Percentiles rank a stretch among this genome's conserved stretches.
Conservation (phyloP, 1,139 yeast species). For the Magnusiomyces ingens region DNA sequence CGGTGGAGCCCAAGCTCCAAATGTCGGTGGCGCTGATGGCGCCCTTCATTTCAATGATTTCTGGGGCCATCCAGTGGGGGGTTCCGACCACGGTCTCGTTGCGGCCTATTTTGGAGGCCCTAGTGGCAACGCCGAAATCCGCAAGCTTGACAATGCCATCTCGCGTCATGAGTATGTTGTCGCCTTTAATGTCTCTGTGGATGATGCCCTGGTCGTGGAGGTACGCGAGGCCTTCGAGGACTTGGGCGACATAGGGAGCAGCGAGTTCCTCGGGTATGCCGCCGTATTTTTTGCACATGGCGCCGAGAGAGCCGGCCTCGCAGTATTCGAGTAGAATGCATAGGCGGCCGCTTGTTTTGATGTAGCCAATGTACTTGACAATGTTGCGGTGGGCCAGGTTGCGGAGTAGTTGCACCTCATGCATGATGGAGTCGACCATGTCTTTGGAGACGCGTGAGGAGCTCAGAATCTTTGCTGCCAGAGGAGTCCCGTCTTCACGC, state of each 20-base stretch:
- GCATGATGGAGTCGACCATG: conserved; percentile 35
- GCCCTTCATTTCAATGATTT: conserved; percentile 70
- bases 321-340: conserved; percentile 75
- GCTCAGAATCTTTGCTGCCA: conserved; percentile 79
- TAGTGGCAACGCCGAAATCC: conserved; percentile 74
- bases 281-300: conserved; percentile 51
- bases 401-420: conserved; percentile 46
- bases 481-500: conserved; percentile 61
- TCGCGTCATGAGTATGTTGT: conserved; percentile 59
- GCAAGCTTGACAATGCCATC: conserved; percentile 61
- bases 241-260: conserved; percentile 57
- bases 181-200: conserved; percentile 75
- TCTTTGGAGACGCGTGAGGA: conserved; percentile 38
- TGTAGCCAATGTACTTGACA: conserved; percentile 85
- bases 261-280: conserved; percentile 54
- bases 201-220: conserved; percentile 67
- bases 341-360: conserved; percentile 57
- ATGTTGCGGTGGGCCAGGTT: conserved; percentile 83
- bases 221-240: conserved; percentile 63
- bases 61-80: conserved; percentile 89
- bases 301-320: conserved; percentile 77
- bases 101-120: conserved; percentile 20
- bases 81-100: conserved; percentile 47
- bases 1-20: conserved; percentile 90
- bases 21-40: conserved; percentile 71